Percentiles rank a stretch among this genome's conserved stretches.
Conservation (phyloP, 2,329 filamentous ascomycete species). For the Cordyceps militaris region DNA sequence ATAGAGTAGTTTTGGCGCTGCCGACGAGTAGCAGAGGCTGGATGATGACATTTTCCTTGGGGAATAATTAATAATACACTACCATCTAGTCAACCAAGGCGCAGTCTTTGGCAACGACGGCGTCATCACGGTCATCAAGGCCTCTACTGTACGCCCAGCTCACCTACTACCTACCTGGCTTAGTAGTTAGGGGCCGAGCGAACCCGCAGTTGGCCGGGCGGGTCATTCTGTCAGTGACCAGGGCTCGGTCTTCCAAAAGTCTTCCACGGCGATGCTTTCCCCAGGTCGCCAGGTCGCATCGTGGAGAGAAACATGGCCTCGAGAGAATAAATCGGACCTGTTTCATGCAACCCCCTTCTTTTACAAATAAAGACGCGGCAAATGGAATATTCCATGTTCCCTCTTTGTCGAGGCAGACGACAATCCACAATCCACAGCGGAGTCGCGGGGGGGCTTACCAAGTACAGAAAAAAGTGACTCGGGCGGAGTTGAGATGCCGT, state of each 20-base stretch:
- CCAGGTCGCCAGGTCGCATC: neutral
- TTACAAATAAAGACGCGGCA: neutral
- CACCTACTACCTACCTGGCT: no score
- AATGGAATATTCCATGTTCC: no score
- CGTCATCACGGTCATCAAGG: no score
- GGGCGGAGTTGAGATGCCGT: neutral
- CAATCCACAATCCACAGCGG: constrained; percentile 3
- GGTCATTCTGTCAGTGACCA: neutral
- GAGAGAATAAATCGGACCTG: neutral
- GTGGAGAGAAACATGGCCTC: neutral
- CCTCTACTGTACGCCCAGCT: no score
- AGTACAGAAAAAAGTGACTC: neutral
- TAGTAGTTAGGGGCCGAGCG: no score
- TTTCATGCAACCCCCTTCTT: neutral
- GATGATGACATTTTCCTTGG: neutral
- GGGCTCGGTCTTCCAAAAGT: neutral
- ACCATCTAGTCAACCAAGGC: no score
- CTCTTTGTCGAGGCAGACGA: neutral
- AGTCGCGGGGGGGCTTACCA: neutral
- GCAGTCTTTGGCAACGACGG: no score
- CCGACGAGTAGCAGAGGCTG: neutral
- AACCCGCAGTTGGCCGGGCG: neutral
- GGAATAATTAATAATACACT: no score
- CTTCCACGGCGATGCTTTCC: neutral
- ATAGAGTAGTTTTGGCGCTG: no score